These are phyloP conservation scores for Dichotomopilus funicola DNA, from an alignment of 2,329 filamentous ascomycete species.

Conservation along the genomic window DNA sequence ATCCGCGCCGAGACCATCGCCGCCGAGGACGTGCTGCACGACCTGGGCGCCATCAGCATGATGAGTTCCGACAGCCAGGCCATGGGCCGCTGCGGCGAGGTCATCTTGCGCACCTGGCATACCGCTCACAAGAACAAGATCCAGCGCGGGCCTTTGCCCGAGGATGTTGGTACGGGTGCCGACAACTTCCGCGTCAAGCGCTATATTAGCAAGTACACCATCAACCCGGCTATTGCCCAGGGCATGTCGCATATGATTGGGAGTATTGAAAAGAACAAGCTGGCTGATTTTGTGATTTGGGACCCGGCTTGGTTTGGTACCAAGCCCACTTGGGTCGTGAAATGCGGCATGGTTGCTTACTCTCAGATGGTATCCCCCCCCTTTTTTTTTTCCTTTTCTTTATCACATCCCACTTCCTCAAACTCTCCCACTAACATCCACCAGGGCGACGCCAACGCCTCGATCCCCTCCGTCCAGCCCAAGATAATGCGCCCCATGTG, in stretches of 20 bases:
- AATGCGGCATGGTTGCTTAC: constrained; percentile 79
- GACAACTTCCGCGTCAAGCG: constrained; percentile 91
- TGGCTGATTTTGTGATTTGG: constrained; percentile 88
- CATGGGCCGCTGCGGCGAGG: constrained; percentile 94
- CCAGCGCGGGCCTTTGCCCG: constrained; percentile 67
- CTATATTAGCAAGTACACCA: constrained; percentile 92
- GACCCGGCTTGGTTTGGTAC: constrained; percentile 77
- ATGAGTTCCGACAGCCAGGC: constrained; percentile 94
- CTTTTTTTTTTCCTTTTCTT: background rate
- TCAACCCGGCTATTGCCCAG: constrained; percentile 88
- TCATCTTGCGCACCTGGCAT: constrained; percentile 90
- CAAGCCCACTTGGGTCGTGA: constrained; percentile 75
- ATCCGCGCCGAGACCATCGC: constrained; percentile 96
- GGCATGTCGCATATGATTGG: constrained; percentile 85
- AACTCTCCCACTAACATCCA: constrained; percentile 26
- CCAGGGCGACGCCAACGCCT: constrained; percentile 69
- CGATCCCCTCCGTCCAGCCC: constrained; percentile 83
- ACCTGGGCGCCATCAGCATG: constrained; percentile 93
- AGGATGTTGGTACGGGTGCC: constrained; percentile 71
- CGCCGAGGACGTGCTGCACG: constrained; percentile 91
- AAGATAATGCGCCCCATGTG: constrained; percentile 83
- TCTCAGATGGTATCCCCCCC: constrained; percentile 64
- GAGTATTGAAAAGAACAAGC: constrained; percentile 79
- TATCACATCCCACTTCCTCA: background rate
- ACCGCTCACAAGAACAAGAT: constrained; percentile 95